Base-by-base conservation (phyloP, 305 asterid species). In the Fraxinus albicans region DNA sequence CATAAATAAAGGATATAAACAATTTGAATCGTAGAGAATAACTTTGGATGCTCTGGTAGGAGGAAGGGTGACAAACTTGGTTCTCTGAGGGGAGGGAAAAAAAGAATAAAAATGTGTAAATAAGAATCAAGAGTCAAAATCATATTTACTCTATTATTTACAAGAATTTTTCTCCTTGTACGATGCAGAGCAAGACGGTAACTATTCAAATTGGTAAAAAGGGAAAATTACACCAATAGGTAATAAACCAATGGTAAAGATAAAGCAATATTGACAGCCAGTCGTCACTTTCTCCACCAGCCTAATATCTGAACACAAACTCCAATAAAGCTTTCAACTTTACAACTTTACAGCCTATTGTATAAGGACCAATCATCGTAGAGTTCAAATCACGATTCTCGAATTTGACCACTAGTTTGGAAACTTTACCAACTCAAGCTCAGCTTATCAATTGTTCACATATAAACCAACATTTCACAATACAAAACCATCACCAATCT, bases 251-350 rank as follows among this genome's bases (percentile, higher is more conserved):
- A 25, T 27, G 29, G 33, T 65, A 65, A 23, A 65, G 35, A 7
- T 3, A 63, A 63, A 63, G 1, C 34, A 65, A 23, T 65, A 65
- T 65, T 25, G 33, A 65, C 25, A 23, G 9, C 12, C 34, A 65
- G 73, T 8, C 15, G 35, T 65, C 17, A 27, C 73, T 65, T 65
- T 65, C 65, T n/a, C 65, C 35, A 82, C 83, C 87, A 29, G 35
- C 78, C 82, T 47, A 79, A 40, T 75, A 79, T 73, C 76, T 35
- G 76, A 82, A 72, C 87, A 74, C 89, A 78, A 35, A 76, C 84
- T 80, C 77, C 83, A 83, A 86, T 84, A 86, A 84, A 84, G 86
- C 77, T 78, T 83, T 70, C 60, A 40, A 63, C 29, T 25, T 42
- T 76, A 53, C 12, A 77, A 82, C 86, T 82, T 83, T 79, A 82